Percentiles rank a stretch among this genome's conserved stretches.
phyloP scores from a whole-genome alignment of 208 protist genomes.

The Herpetomonas samuelpessoai region DNA sequence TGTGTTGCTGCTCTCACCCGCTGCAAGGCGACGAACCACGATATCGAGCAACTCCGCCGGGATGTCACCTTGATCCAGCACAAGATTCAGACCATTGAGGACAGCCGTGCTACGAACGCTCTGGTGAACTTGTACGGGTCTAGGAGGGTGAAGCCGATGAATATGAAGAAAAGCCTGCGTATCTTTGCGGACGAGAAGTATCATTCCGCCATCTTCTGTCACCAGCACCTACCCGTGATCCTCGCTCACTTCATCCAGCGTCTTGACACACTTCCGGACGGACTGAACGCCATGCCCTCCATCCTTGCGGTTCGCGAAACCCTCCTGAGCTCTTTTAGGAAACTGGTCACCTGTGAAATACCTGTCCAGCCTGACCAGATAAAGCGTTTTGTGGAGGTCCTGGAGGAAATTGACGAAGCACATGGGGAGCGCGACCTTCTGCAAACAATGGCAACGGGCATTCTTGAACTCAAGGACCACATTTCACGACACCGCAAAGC shows the following conservation, averaged over 20 bases:
- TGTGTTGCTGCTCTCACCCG: background rate
- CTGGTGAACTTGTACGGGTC: slow-evolving; percentile 65
- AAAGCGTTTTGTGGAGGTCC: slow-evolving; percentile 50
- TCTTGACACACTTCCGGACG: slow-evolving; percentile 78
- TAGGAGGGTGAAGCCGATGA: slow-evolving; percentile 43
- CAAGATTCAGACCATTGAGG: slow-evolving; percentile 53
- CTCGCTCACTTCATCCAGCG: slow-evolving; percentile 61
- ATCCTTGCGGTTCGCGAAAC: slow-evolving; percentile 69
- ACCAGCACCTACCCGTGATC: slow-evolving; percentile 79
- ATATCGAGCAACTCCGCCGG: slow-evolving; percentile 11
- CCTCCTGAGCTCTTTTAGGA: slow-evolving; percentile 69
- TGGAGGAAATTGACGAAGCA: slow-evolving; percentile 69
- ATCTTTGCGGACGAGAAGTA: slow-evolving; percentile 44
- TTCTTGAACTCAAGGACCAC: slow-evolving; percentile 82
- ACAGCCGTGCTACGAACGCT: slow-evolving; percentile 43
- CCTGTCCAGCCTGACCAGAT: slow-evolving; percentile 38
- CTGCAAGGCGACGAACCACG: background rate
- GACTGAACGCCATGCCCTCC: slow-evolving; percentile 83
- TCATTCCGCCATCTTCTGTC: slow-evolving; percentile 69
- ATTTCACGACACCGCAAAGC: slow-evolving; percentile 58
- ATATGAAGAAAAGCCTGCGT: slow-evolving; percentile 43
- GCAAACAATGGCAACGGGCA: slow-evolving; percentile 71
- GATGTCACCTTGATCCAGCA: slow-evolving; percentile 36
- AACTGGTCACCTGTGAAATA: slow-evolving; percentile 65
- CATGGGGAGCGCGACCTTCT: slow-evolving; percentile 69